Evolutionary conservation across 495 filamentous ascomycete genomes (phyloP), one percentile per base, ranked within the genome.

Genomic region (Podospora australis): DNA sequence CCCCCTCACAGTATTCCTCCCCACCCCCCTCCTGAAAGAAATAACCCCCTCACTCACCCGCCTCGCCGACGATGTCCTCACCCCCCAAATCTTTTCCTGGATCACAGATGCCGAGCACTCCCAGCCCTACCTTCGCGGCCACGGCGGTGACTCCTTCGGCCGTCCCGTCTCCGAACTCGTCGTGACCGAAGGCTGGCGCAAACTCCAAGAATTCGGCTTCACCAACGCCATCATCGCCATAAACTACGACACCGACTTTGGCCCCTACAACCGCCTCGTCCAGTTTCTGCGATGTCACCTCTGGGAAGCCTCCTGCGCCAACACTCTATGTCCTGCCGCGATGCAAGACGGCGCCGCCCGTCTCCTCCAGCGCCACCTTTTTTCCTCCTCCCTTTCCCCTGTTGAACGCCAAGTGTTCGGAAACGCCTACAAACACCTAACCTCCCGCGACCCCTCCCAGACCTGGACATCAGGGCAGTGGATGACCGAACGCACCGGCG

Each of bases 401-500:
- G 40, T 25, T 0, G 47, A 59, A 29, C 66, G 48, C 14, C 49
- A 41, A 11, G 55, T 84, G 41, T 67, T 87, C 58, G 59, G 74
- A 50, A 54, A 65, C 24, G 68, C 79, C 39, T 70, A 78, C 59
- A 52, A 69, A 44, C 66, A 60, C 19, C 58, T 67, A 8, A 77
- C 71, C 21, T 79, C 78, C 4, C 71, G 80, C 6, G 74, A 85
- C 48, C 71, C 81, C 3, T 49, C 59, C 6, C 49, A 65, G n/a
- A 73, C 77, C 13, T 89, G 85, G 86, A 89, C 85, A 4, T 81
- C 76, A 24, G 86, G 87, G 0, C 86, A 90, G 58, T 91, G 87
- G 87, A 90, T 90, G 87, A 90, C 87, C 0, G 86, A 90, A 55
- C 75, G 86, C n/a, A 65, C 74, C 0, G 86, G 85, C 6, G 86